Percentiles rank a stretch among this genome's conserved stretches.
These are phyloP conservation scores for Blastocystis sp. DNA, from an alignment of 352 stramenopile genomes.

Conservation along the genomic window DNA sequence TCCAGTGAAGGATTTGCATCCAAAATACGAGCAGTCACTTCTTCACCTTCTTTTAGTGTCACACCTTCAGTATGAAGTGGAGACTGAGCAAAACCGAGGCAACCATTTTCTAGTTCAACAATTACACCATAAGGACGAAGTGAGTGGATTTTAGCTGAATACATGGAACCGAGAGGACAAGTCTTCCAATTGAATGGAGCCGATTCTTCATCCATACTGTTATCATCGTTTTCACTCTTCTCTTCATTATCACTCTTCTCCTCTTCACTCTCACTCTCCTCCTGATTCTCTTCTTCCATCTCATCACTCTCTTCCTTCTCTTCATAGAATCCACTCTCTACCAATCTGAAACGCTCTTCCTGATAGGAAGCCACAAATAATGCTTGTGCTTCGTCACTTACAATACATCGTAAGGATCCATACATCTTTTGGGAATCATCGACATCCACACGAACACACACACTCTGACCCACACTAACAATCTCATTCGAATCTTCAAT, in stretches of 20 bases:
- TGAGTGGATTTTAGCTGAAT: background rate
- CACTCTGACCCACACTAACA: slow-evolving; percentile 22
- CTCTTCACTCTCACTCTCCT: slow-evolving; percentile 15
- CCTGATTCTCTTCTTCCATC: slow-evolving; percentile 3
- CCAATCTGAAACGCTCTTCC: slow-evolving; percentile 2
- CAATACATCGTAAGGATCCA: background rate
- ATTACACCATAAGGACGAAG: slow-evolving; percentile 32
- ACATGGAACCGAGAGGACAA: background rate
- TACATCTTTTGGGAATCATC: background rate
- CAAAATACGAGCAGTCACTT: slow-evolving; percentile 51
- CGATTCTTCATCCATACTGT: slow-evolving; percentile 42
- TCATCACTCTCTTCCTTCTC: background rate
- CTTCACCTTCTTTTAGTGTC: background rate
- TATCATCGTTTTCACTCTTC: background rate
- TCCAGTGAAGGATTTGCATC: slow-evolving; percentile 50
- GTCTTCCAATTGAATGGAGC: slow-evolving; percentile 13
- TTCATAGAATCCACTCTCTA: slow-evolving; percentile 1
- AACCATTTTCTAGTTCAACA: slow-evolving; percentile 34
- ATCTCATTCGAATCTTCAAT: background rate
- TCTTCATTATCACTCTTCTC: background rate
- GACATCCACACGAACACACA: background rate
- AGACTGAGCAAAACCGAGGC: slow-evolving; percentile 31
- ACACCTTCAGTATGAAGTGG: slow-evolving; percentile 28
- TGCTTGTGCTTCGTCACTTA: background rate
- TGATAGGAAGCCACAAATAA: slow-evolving; percentile 10